Evolutionary conservation across 2,329 filamentous ascomycete genomes (phyloP).

Genomic region (Thermoascus crustaceus): DNA sequence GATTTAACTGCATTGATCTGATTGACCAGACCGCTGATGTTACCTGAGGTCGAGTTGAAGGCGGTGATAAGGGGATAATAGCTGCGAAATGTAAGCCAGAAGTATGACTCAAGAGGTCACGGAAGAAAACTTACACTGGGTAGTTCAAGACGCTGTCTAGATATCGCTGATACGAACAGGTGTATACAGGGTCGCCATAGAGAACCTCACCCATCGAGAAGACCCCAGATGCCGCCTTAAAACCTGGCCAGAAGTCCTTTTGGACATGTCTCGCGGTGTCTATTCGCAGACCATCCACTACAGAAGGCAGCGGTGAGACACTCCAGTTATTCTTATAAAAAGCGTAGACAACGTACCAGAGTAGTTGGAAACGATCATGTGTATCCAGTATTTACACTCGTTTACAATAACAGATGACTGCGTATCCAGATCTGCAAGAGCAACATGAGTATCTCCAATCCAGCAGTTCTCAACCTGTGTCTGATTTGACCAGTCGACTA

Average conservation of each 20-base stretch:
- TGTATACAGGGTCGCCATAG: constrained; percentile 24
- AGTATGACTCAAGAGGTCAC: too few relatives aligned
- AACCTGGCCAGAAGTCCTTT: constrained; percentile 31
- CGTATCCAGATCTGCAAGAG: constrained; percentile 2
- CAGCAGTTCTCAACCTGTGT: constrained; percentile 2
- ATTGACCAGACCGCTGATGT: constrained; percentile 18
- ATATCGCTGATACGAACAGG: constrained; percentile 35
- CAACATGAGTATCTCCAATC: neutral
- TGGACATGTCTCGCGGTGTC: constrained; percentile 43
- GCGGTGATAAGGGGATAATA: constrained; percentile 22
- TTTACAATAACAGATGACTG: neutral
- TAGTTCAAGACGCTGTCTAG: constrained; percentile 42
- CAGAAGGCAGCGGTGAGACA: constrained; percentile 31
- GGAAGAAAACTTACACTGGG: constrained; percentile 20
- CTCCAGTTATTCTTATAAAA: neutral
- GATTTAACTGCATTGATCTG: constrained; percentile 17
- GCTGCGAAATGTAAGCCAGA: neutral
- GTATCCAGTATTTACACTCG: neutral
- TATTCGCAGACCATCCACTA: constrained; percentile 42
- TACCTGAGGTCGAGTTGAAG: constrained; percentile 20
- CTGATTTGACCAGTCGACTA: constrained; percentile 21
- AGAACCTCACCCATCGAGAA: constrained; percentile 42
- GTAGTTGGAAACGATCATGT: neutral
- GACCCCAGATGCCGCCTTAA: constrained; percentile 26
- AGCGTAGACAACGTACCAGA: neutral